Evolutionary conservation across 176 grass and related monocot species (phyloP).

Genomic region (Microstegium vimineum): DNA sequence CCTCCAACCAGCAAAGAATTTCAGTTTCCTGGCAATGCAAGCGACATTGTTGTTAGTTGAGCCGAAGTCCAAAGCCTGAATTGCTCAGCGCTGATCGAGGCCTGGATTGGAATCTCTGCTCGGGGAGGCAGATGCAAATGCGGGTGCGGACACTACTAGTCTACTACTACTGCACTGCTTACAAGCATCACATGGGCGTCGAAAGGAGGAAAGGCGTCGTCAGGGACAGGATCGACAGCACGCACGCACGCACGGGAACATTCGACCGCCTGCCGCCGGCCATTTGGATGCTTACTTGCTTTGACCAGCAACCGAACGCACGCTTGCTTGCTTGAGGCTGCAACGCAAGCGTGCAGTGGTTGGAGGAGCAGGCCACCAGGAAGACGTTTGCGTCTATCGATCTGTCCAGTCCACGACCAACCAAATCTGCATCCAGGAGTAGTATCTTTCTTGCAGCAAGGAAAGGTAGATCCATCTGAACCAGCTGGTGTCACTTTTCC

Average conservation of each 20-base stretch:
- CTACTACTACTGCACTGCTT: no score
- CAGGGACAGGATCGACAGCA: no score
- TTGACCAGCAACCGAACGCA: not conserved
- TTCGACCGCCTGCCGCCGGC: not conserved
- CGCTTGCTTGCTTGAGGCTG: not conserved
- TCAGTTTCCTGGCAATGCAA: not conserved
- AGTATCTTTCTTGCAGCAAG: no score
- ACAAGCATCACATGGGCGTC: not conserved
- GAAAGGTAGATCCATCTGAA: no score
- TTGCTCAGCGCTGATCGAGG: not conserved
- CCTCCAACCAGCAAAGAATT: not conserved
- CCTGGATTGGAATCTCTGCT: not conserved
- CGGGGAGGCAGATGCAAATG: not conserved
- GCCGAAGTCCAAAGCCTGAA: not conserved
- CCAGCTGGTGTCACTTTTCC: no score
- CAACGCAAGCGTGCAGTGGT: not conserved
- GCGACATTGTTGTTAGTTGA: not conserved
- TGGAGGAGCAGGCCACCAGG: no score
- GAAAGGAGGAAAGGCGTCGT: not conserved
- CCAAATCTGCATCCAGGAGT: not conserved
- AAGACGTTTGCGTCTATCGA: no score
- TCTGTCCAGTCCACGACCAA: not conserved
- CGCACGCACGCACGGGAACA: no score
- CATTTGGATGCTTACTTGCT: not conserved
- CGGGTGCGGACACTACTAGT: not conserved